These are phyloP conservation scores for Termitomyces sp. DNA, from an alignment of 768 basidiomycete species.

Conservation along the genomic window DNA sequence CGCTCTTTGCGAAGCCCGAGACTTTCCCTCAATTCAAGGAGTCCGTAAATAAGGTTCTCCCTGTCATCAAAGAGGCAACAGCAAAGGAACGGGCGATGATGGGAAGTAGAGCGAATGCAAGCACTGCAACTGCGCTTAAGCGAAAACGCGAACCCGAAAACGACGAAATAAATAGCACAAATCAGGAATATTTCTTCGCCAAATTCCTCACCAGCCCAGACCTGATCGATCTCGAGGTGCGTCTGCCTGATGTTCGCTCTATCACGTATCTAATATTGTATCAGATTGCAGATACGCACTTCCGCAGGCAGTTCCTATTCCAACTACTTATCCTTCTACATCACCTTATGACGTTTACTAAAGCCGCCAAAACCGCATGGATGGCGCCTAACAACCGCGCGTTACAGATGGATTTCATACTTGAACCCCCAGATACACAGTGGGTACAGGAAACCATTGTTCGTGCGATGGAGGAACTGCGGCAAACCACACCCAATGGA, in stretches of 20 bases:
- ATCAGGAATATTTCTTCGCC: constrained; percentile 79
- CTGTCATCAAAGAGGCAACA: constrained; percentile 80
- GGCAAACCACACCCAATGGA: constrained; percentile 75
- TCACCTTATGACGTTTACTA: constrained; percentile 72
- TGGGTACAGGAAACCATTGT: constrained; percentile 72
- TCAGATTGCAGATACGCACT: constrained; percentile 85
- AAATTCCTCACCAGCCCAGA: constrained; percentile 90
- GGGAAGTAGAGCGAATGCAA: constrained; percentile 55
- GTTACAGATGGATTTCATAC: constrained; percentile 78
- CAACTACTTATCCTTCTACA: constrained; percentile 76
- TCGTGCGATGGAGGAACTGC: constrained; percentile 55
- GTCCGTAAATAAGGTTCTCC: constrained; percentile 66
- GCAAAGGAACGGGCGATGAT: constrained; percentile 86
- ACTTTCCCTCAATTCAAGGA: constrained; percentile 64
- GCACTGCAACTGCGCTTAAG: constrained; percentile 39
- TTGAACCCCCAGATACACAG: constrained; percentile 59
- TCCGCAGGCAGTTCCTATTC: constrained; percentile 89
- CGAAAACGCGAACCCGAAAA: constrained; percentile 59
- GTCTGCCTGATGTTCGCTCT: constrained; percentile 10
- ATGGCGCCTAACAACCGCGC: constrained; percentile 65
- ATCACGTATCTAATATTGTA: background rate
- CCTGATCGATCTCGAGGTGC: constrained; percentile 81
- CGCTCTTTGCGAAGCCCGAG: constrained; percentile 52
- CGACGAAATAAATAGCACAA: constrained; percentile 46
- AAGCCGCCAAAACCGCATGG: constrained; percentile 57